Evolutionary conservation across 1,284 basidiomycete species (phyloP).

Genomic region (Chalciporus sp.): DNA sequence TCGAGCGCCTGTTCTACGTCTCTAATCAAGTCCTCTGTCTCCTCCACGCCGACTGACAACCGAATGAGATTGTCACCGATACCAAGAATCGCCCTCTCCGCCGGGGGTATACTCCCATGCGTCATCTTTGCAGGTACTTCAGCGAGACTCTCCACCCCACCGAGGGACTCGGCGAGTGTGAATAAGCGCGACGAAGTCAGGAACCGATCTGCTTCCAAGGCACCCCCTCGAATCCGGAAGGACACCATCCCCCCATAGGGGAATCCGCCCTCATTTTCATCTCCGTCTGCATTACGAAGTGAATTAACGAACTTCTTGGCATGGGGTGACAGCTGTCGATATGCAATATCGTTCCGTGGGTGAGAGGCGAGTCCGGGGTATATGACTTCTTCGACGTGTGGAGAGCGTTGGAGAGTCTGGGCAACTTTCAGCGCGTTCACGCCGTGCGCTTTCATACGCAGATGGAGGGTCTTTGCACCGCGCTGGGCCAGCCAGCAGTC

Average conservation of each 20-base stretch:
- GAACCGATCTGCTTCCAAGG: conserved; percentile 66
- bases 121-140: conserved; percentile 88
- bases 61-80: conserved; percentile 84
- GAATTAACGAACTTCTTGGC: conserved; percentile 67
- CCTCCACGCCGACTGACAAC: conserved; percentile 89
- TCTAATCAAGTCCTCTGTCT: conserved; percentile 75
- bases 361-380: conserved; percentile 82
- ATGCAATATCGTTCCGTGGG: conserved; percentile 63
- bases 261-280: conserved; percentile 54
- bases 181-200: conserved; percentile 73
- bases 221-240: conserved; percentile 66
- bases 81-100: conserved; percentile 69
- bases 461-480: conserved; percentile 87
- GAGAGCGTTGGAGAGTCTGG: conserved; percentile 56
- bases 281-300: conserved; percentile 35
- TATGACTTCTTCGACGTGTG: conserved; percentile 74
- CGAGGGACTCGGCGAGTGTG: conserved; percentile 86
- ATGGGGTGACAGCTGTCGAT: conserved; percentile 65
- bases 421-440: conserved; percentile 82
- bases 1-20: conserved; percentile 77
- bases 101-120: conserved; percentile 76
- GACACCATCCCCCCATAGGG: conserved; percentile 88
- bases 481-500: conserved; percentile 93
- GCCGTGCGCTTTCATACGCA: conserved; percentile 89
- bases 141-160: conserved; percentile 90